Conservation (phyloP, 768 basidiomycete genomes). For the Pisolithus albus region DNA sequence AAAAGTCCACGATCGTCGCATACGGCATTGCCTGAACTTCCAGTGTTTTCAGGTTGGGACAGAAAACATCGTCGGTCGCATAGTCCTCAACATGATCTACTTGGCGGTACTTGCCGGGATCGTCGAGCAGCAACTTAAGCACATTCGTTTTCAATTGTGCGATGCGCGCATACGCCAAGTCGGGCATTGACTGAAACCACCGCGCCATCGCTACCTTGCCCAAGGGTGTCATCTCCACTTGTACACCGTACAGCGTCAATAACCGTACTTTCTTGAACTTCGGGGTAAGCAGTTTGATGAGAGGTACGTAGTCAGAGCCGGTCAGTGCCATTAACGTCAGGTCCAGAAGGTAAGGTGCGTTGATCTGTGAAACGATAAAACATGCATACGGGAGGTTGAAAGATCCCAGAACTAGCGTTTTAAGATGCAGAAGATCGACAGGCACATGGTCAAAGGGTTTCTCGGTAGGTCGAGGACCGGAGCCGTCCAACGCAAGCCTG, state of each 20-base stretch:
- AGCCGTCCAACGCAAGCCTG: slow-evolving; percentile 56
- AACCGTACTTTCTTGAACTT: slow-evolving; percentile 48
- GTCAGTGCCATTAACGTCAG: slow-evolving; percentile 51
- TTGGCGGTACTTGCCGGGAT: slow-evolving; percentile 25
- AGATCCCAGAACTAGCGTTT: slow-evolving; percentile 51
- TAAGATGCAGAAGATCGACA: slow-evolving; percentile 43
- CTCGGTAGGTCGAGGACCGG: slow-evolving; percentile 40
- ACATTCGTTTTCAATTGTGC: slow-evolving; percentile 37
- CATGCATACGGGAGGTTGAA: slow-evolving; percentile 42
- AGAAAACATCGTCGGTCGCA: slow-evolving; percentile 24
- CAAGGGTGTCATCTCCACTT: slow-evolving; percentile 24
- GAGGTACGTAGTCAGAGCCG: slow-evolving; percentile 43
- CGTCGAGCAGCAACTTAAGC: slow-evolving; percentile 43
- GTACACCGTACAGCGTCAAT: slow-evolving; percentile 45
- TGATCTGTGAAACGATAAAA: slow-evolving; percentile 42
- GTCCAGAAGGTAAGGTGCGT: slow-evolving; percentile 51
- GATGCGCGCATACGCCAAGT: slow-evolving; percentile 43
- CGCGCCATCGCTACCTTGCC: slow-evolving; percentile 32
- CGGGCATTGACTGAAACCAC: slow-evolving; percentile 56
- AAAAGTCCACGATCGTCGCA: slow-evolving; percentile 30
- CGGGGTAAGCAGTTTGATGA: slow-evolving; percentile 42
- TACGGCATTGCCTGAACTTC: slow-evolving; percentile 39
- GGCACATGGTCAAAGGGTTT: slow-evolving; percentile 30
- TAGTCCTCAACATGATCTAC: slow-evolving; percentile 3
- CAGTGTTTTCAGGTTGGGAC: slow-evolving; percentile 39